Evolutionary conservation across 306 rosid species (phyloP).

Genomic region (Pachyrhizus erosus): DNA sequence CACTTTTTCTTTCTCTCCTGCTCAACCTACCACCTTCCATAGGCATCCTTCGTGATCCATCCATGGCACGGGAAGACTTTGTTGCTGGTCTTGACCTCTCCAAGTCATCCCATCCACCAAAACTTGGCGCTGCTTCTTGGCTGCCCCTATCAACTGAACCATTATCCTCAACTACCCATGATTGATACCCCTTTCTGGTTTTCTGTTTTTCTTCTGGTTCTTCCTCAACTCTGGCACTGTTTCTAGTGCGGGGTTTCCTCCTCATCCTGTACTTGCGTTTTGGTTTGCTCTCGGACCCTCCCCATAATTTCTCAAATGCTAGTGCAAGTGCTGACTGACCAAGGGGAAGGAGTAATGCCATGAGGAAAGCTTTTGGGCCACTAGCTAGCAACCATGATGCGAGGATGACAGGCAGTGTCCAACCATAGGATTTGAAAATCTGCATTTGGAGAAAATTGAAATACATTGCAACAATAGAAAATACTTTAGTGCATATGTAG

Average conservation of each 20-base stretch:
- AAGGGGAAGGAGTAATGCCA: conserved; percentile 92
- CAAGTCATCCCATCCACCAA: conserved; percentile 97
- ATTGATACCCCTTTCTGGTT: conserved; percentile 59
- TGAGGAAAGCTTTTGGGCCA: conserved; percentile 92
- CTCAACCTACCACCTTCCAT: conserved; percentile 68
- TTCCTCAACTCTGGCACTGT: conserved; percentile 42
- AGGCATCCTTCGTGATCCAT: conserved; percentile 46
- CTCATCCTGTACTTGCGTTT: conserved; percentile 67
- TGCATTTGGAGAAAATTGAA: conserved; percentile 52
- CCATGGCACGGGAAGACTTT: conserved; percentile 46
- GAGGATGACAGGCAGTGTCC: conserved; percentile 76
- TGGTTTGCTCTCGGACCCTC: conserved; percentile 52
- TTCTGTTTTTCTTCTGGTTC: conserved; percentile 52
- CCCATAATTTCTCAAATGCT: conserved; percentile 84
- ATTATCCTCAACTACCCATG: conserved; percentile 75
- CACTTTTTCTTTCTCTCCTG: conserved; percentile 66
- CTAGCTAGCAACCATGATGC: conserved; percentile 59
- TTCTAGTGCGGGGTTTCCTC: conserved; percentile 51
- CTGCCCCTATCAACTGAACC: conserved; percentile 51
- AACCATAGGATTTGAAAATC: conserved; percentile 88
- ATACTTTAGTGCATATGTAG: conserved; percentile 1
- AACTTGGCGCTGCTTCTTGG: conserved; percentile 43
- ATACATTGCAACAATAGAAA: conserved; percentile 33
- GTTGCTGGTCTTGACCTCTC: conserved; percentile 55
- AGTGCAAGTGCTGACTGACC: conserved; percentile 79